Evolutionary conservation across 2,329 filamentous ascomycete species (phyloP), one percentile per base, ranked within the genome.

Genomic region (Fusarium brevicatenulatum): DNA sequence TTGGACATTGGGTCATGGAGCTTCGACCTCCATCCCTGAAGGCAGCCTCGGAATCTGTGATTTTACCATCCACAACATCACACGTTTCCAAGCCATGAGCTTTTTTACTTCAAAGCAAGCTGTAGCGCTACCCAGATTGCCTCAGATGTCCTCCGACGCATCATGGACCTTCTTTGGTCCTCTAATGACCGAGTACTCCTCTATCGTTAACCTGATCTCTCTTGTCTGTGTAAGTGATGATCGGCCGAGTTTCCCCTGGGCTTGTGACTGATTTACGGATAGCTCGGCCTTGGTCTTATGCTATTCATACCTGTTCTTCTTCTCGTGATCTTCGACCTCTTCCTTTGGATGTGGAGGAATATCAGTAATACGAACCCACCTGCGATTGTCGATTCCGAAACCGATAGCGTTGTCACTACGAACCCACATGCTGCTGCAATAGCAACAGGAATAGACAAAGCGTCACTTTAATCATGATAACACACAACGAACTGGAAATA

Each of bases 281-380:
- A 87, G 85, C 79, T 85, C 57, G 80, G 80, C 7, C 79, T 88
- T 28, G 85, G 86, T 40, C 78, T 88, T 1, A 78, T 85, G 15
- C 83, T 87, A 47, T 80, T 85, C 46, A 66, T 86, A 1, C 88
- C 88, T 4, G 78, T 88, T 36, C 64, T 84, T 36, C 77, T 83
- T n/a, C 78, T 89, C 36, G 81, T 90, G 63, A 68, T 83, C 36
- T 84, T 88, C 72, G 88, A 90, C 75, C 76, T 90, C 54, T 77
- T 80, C 32, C 81, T 90, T 36, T 90, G 87, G 87, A 70, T 86
- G 44, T 89, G 85, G 83, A 84, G 88, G 72, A 81, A 85, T 15
- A 77, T 76, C 64, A 78, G 73, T 64, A 77, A 74, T 43, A 67
- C 58, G 28, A 61, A 63, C 36, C 62, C 73, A 64, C 55, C 60